phyloP scores from a whole-genome alignment of 768 basidiomycete species.

The Dioszegia aurantiaca region DNA sequence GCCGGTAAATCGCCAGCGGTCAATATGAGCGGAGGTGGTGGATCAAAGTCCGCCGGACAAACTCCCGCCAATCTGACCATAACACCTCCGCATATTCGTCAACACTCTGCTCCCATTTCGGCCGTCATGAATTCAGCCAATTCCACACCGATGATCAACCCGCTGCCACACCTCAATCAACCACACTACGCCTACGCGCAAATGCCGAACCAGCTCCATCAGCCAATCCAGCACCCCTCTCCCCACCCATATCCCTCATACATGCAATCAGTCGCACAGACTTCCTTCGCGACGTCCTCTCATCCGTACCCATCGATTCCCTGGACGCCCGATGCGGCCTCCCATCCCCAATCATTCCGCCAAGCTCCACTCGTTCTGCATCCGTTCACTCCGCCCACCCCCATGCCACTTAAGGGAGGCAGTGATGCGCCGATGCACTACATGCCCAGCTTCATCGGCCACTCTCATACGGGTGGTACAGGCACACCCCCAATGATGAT shows the following conservation, averaged over 20 bases:
- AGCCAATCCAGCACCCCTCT: background rate
- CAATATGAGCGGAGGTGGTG: background rate
- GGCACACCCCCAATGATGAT: background rate
- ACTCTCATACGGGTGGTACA: background rate
- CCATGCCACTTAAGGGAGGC: conserved; percentile 13
- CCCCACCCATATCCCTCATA: background rate
- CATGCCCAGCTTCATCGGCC: background rate
- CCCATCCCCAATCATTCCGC: background rate
- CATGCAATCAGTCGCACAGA: background rate
- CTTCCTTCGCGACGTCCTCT: background rate
- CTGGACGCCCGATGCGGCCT: conserved; percentile 4
- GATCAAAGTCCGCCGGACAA: background rate
- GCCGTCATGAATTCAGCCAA: background rate
- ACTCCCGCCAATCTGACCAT: background rate
- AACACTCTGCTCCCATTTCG: background rate
- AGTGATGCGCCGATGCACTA: conserved; percentile 15
- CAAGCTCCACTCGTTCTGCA: background rate
- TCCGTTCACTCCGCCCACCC: conserved; percentile 16
- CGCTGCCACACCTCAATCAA: background rate
- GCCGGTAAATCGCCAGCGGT: background rate
- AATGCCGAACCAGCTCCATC: background rate
- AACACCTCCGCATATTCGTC: background rate
- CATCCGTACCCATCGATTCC: background rate
- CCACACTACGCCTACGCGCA: conserved; percentile 1
- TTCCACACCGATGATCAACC: background rate